Conservation (phyloP, 805 yeast species). For the Lachancea mirantina region DNA sequence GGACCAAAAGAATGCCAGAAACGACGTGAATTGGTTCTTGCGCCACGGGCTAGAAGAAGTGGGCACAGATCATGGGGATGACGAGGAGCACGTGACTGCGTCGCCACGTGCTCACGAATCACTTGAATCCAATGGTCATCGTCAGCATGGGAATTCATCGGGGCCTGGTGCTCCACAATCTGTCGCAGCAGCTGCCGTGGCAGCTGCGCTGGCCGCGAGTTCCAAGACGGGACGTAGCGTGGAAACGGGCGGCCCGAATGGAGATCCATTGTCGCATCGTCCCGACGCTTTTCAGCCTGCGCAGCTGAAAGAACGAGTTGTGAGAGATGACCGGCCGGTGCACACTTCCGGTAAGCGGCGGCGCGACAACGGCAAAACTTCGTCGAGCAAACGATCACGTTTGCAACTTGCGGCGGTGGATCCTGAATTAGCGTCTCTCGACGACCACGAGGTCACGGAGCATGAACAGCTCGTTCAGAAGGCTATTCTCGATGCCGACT, state of each 20-base stretch:
- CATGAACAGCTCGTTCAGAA: conserved; percentile 64
- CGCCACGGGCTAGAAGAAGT: conserved; percentile 18
- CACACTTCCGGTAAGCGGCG: conserved; percentile 8
- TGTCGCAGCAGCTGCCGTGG: conserved; percentile 30
- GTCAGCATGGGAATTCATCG: conserved; percentile 2
- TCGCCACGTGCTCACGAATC: too few relatives aligned
- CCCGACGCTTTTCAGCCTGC: too few relatives aligned
- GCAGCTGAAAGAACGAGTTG: too few relatives aligned
- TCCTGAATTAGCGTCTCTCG: conserved; percentile 50
- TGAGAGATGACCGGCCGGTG: too few relatives aligned
- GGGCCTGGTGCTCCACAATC: conserved; percentile 14
- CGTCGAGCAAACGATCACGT: conserved; percentile 14
- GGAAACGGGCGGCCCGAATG: too few relatives aligned
- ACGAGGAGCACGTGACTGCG: too few relatives aligned
- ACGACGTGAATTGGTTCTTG: conserved; percentile 25
- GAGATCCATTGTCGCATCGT: conserved; percentile 12
- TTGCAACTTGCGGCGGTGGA: conserved; percentile 39
- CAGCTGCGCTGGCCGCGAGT: conserved; percentile 28
- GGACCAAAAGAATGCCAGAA: conserved; percentile 18
- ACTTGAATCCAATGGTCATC: too few relatives aligned
- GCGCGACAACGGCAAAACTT: conserved; percentile 16
- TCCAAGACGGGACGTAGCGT: conserved; percentile 6
- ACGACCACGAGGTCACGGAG: conserved; percentile 34
- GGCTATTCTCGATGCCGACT: conserved; percentile 62
- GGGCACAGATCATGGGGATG: too few relatives aligned